These are phyloP conservation scores for Kazachstania bromeliacearum DNA, from an alignment of 805 yeast species.

Conservation along the genomic window DNA sequence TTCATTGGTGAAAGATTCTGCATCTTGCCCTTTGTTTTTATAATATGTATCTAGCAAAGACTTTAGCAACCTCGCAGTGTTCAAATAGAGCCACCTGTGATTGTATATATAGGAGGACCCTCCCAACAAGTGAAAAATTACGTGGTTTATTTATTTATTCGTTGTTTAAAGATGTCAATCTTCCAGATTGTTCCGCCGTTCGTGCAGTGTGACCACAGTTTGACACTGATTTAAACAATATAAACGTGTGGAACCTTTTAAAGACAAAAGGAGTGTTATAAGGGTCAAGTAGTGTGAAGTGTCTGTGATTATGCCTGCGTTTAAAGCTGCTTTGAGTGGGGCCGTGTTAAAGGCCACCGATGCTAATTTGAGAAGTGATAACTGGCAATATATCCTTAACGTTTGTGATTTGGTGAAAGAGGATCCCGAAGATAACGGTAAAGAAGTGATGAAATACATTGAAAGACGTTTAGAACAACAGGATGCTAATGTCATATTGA, in stretches of 20 bases:
- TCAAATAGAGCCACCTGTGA: too few species aligned
- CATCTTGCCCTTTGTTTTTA: conserved; percentile 30
- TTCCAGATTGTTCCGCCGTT: too few species aligned
- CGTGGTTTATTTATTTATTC: too few species aligned
- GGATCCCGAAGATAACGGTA: conserved; percentile 50
- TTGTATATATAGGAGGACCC: too few species aligned
- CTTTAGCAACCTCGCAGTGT: not conserved
- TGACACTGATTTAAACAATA: too few species aligned
- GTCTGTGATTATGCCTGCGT: too few species aligned
- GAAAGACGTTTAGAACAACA: conserved; percentile 38
- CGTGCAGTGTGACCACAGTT: too few species aligned
- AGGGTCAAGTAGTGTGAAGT: too few species aligned
- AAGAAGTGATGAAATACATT: conserved; percentile 34
- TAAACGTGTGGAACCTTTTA: too few species aligned
- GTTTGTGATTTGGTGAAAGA: conserved; percentile 58
- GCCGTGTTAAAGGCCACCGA: conserved; percentile 48
- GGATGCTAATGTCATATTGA: conserved; percentile 58
- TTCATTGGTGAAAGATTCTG: conserved; percentile 57
- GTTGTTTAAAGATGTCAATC: too few species aligned
- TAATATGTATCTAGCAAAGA: not conserved
- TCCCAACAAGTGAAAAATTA: too few species aligned
- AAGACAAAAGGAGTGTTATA: too few species aligned
- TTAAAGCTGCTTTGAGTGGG: conserved; percentile 8
- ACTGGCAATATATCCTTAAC: conserved; percentile 55
- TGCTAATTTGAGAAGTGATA: conserved; percentile 51